Evolutionary conservation across 257 asterid species (phyloP).

Genomic region (Ilex aquifolium): DNA sequence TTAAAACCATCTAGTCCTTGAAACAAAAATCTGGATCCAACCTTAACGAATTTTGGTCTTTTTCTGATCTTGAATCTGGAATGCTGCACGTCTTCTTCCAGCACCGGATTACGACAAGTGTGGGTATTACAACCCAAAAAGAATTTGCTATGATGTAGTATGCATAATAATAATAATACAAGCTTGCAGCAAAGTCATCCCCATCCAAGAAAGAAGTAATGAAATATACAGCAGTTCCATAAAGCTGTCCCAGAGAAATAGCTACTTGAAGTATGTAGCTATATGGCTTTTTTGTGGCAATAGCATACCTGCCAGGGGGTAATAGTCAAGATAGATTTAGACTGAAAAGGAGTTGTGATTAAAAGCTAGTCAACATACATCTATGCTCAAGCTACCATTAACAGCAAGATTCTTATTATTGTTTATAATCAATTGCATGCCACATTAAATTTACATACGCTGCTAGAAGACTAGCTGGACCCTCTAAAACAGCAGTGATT

Average conservation of each 20-base stretch:
- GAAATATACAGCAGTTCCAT: slow-evolving; percentile 72
- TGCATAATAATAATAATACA: slow-evolving; percentile 53
- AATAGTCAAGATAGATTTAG: not conserved
- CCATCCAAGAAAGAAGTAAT: slow-evolving; percentile 72
- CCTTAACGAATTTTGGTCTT: slow-evolving; percentile 51
- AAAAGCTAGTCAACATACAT: no score
- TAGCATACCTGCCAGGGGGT: slow-evolving; percentile 62
- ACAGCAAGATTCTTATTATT: no score
- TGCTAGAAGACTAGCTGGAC: slow-evolving; percentile 75
- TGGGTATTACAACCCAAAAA: slow-evolving; percentile 80
- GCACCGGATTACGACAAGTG: slow-evolving; percentile 44
- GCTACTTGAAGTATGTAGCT: slow-evolving; percentile 68
- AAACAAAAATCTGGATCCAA: not conserved
- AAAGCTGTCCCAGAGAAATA: slow-evolving; percentile 83
- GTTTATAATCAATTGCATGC: no score
- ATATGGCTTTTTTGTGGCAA: slow-evolving; percentile 66
- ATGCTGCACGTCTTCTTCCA: slow-evolving; percentile 78
- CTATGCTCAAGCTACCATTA: no score
- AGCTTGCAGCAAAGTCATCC: slow-evolving; percentile 61
- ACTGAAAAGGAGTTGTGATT: not conserved
- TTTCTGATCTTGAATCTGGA: slow-evolving; percentile 40
- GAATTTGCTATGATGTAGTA: slow-evolving; percentile 63
- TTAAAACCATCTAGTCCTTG: no score
- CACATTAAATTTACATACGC: slow-evolving; percentile 39
- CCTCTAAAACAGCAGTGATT: slow-evolving; percentile 69